These are phyloP conservation scores for Didymella pomorum DNA, from an alignment of 2,329 filamentous ascomycete species.

Conservation along the genomic window DNA sequence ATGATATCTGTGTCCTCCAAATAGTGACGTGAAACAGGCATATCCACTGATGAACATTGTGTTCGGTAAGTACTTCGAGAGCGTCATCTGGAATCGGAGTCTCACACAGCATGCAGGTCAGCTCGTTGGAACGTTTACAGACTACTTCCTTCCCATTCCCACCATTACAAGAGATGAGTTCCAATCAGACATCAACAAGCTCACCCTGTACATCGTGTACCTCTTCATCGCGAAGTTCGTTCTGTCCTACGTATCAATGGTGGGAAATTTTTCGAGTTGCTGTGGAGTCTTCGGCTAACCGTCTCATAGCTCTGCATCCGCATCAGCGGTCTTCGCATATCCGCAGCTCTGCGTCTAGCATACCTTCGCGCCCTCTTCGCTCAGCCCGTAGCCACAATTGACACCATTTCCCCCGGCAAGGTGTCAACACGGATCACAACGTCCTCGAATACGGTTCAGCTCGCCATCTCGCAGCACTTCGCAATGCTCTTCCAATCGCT, in stretches of 20 bases:
- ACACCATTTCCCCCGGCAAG: conserved; percentile 58
- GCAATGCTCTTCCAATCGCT: conserved; percentile 55
- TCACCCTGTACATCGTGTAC: conserved; percentile 43
- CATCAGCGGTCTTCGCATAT: conserved; percentile 60
- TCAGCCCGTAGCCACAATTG: conserved; percentile 60
- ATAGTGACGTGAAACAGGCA: conserved; percentile 14
- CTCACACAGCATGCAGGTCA: conserved; percentile 33
- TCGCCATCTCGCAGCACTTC: conserved; percentile 64
- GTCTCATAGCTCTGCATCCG: conserved; percentile 56
- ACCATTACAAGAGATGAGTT: conserved; percentile 59
- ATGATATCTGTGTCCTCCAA: background rate
- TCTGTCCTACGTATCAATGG: conserved; percentile 47
- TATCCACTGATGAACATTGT: conserved; percentile 67
- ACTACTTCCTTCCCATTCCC: conserved; percentile 60
- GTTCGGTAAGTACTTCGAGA: conserved; percentile 63
- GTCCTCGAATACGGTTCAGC: conserved; percentile 62
- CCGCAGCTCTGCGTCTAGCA: conserved; percentile 58
- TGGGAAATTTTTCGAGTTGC: conserved; percentile 16
- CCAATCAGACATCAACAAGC: conserved; percentile 56
- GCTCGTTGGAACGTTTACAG: conserved; percentile 62
- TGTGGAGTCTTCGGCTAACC: background rate
- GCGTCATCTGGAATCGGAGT: conserved; percentile 42
- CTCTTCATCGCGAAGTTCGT: conserved; percentile 50
- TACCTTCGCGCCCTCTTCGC: conserved; percentile 60
- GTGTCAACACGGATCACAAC: conserved; percentile 62